A percentile compares a stretch with the other conserved stretches of the same genome.
Conservation (phyloP, 2,329 filamentous ascomycete species). For the Pseudogymnoascus sp. region DNA sequence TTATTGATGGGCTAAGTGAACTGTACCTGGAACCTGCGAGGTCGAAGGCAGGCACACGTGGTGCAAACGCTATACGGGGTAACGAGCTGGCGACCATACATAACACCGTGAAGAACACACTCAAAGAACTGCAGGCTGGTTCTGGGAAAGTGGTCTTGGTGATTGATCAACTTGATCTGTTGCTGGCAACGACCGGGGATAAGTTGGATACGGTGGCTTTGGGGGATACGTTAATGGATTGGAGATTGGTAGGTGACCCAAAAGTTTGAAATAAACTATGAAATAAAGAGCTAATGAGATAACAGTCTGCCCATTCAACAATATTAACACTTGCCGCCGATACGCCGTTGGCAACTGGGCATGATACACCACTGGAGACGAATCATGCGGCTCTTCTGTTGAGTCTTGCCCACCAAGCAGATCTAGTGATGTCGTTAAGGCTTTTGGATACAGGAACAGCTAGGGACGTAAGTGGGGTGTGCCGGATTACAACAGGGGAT, state of each 20-base stretch:
- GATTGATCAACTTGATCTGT: constrained; percentile 56
- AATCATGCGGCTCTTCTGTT: constrained; percentile 65
- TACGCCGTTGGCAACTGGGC: constrained; percentile 55
- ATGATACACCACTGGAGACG: constrained; percentile 57
- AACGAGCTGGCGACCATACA: constrained; percentile 16
- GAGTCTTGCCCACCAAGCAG: constrained; percentile 65
- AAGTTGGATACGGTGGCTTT: constrained; percentile 39
- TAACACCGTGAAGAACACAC: constrained; percentile 17
- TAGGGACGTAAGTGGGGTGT: constrained; percentile 80
- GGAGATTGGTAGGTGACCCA: constrained; percentile 52
- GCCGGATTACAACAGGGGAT: constrained; percentile 61
- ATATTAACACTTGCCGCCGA: constrained; percentile 67
- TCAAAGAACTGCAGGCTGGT: constrained; percentile 15
- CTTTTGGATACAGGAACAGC: constrained; percentile 82
- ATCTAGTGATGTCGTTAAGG: constrained; percentile 62
- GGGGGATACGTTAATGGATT: constrained; percentile 46
- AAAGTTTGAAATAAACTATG: background rate
- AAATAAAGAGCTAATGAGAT: background rate
- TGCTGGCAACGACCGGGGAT: constrained; percentile 51
- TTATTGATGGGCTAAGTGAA: constrained; percentile 56
- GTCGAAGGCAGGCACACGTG: constrained; percentile 10
- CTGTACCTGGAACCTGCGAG: constrained; percentile 18
- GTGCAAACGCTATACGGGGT: constrained; percentile 15
- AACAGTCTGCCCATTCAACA: constrained; percentile 54
- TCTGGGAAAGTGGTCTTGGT: constrained; percentile 46